Percentiles rank a stretch among this genome's conserved stretches.
Evolutionary conservation across 2,329 filamentous ascomycete species (phyloP).

Genomic region (Diaporthe ilicicola): DNA sequence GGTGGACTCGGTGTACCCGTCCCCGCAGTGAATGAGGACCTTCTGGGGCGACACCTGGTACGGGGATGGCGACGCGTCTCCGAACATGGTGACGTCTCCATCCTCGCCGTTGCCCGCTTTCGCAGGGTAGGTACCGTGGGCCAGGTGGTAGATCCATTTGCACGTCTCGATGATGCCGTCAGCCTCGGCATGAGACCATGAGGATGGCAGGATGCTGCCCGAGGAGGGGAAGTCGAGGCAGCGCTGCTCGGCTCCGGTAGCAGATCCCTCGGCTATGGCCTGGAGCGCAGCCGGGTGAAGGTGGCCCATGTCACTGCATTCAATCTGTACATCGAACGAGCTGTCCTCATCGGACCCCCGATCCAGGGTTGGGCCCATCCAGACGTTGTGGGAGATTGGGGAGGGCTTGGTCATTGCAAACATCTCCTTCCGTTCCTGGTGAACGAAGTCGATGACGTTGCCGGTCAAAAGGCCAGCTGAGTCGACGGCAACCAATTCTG

Average conservation of each 20-base stretch:
- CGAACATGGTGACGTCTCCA: slow-evolving; percentile 63
- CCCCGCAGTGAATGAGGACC: slow-evolving; percentile 90
- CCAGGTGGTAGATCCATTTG: slow-evolving; percentile 87
- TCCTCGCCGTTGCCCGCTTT: slow-evolving; percentile 52
- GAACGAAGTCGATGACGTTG: slow-evolving; percentile 85
- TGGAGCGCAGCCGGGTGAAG: slow-evolving; percentile 75
- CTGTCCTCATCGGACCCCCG: slow-evolving; percentile 64
- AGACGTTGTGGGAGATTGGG: slow-evolving; percentile 90
- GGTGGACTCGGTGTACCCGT: slow-evolving; percentile 95
- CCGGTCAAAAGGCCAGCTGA: slow-evolving; percentile 76
- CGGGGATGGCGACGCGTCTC: slow-evolving; percentile 30
- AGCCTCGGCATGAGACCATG: slow-evolving; percentile 82
- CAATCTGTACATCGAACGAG: slow-evolving; percentile 86
- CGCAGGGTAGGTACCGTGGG: slow-evolving; percentile 67
- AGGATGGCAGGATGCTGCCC: slow-evolving; percentile 87
- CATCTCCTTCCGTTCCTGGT: slow-evolving; percentile 92
- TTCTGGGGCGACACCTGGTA: slow-evolving; percentile 57
- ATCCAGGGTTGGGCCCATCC: slow-evolving; percentile 87
- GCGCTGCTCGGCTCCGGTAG: slow-evolving; percentile 49
- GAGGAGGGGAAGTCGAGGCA: slow-evolving; percentile 88
- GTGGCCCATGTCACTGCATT: slow-evolving; percentile 85
- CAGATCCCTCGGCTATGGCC: slow-evolving; percentile 65
- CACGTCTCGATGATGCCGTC: slow-evolving; percentile 88
- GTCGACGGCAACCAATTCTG: slow-evolving; percentile 79
- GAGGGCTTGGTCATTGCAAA: slow-evolving; percentile 89